A percentile compares a stretch with the other conserved stretches of the same genome.
These are phyloP conservation scores for Exophiala oligosperma DNA, from an alignment of 2,329 filamentous ascomycete genomes.

Conservation along the genomic window DNA sequence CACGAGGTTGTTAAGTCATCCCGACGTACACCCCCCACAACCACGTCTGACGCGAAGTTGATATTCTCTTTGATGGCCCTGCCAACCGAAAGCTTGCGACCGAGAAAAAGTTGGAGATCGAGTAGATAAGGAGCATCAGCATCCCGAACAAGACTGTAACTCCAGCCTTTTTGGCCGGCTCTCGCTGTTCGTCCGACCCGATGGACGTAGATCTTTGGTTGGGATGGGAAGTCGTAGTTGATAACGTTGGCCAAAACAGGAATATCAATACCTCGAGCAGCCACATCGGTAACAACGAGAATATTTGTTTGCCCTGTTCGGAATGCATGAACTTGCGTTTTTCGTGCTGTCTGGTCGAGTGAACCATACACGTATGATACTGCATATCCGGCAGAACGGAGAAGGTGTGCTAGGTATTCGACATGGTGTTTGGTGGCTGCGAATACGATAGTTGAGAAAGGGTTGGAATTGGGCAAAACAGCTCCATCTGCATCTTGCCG, in stretches of 20 bases:
- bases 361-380: conserved; percentile 95
- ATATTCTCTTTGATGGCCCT: conserved; percentile 59
- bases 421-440: conserved; percentile 96
- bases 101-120: conserved; percentile 91
- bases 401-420: conserved; percentile 81
- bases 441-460: conserved; percentile 93
- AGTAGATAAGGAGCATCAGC: conserved; percentile 88
- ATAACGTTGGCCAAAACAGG: conserved; percentile 94
- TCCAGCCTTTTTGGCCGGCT: conserved; percentile 90
- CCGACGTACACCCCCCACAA: conserved; percentile 74
- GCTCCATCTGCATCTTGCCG: conserved; percentile 51
- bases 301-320: conserved; percentile 82
- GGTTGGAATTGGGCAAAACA: conserved; percentile 53
- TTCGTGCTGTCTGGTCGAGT: conserved; percentile 88
- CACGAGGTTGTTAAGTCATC: conserved; percentile 72
- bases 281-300: conserved; percentile 93
- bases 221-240: conserved; percentile 97
- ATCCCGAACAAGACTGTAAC: conserved; percentile 87
- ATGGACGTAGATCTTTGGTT: conserved; percentile 95
- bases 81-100: conserved; percentile 77
- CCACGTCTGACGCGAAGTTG: conserved; percentile 79
- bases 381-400: conserved; percentile 79
- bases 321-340: conserved; percentile 89
- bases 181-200: conserved; percentile 93
- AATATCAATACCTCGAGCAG: conserved; percentile 96